Evolutionary conservation across 2,329 filamentous ascomycete species (phyloP).

Genomic region (Aspergillus sp.): DNA sequence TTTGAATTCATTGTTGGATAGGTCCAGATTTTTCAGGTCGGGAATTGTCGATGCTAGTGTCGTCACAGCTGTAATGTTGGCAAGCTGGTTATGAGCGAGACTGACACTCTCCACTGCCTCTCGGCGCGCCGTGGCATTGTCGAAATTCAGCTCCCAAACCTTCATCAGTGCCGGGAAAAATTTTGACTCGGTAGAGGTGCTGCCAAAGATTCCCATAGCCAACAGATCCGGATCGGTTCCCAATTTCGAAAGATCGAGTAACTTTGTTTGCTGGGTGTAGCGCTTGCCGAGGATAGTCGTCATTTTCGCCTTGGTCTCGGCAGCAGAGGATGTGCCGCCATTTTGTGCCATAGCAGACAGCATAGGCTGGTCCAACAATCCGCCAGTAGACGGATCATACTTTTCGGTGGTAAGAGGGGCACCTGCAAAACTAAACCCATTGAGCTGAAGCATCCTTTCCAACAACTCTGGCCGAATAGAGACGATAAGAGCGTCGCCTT

Average conservation of each 20-base stretch:
- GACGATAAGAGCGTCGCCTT: conserved; percentile 70
- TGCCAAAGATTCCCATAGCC: conserved; percentile 73
- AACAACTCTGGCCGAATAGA: conserved; percentile 66
- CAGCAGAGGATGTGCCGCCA: conserved; percentile 47
- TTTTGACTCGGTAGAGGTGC: conserved; percentile 72
- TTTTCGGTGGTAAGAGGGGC: conserved; percentile 58
- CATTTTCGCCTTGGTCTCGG: conserved; percentile 68
- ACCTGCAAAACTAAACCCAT: conserved; percentile 69
- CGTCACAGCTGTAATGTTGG: conserved; percentile 71
- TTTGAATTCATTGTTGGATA: conserved; percentile 79
- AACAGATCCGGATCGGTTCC: conserved; percentile 71
- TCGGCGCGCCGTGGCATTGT: conserved; percentile 68
- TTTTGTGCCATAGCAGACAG: conserved; percentile 29
- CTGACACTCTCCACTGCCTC: conserved; percentile 80
- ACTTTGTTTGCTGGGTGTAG: conserved; percentile 70
- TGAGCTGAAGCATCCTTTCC: conserved; percentile 66
- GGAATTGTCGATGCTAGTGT: conserved; percentile 77
- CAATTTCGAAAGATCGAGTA: conserved; percentile 80
- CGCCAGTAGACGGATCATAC: conserved; percentile 36
- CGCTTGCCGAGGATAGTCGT: conserved; percentile 70
- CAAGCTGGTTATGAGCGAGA: conserved; percentile 76
- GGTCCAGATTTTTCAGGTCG: conserved; percentile 82
- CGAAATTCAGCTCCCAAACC: conserved; percentile 77
- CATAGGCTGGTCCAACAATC: conserved; percentile 25
- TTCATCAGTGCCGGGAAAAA: conserved; percentile 91